phyloP scores from a whole-genome alignment of 139 green algal genomes.

The Astrephomene gubernaculifera region DNA sequence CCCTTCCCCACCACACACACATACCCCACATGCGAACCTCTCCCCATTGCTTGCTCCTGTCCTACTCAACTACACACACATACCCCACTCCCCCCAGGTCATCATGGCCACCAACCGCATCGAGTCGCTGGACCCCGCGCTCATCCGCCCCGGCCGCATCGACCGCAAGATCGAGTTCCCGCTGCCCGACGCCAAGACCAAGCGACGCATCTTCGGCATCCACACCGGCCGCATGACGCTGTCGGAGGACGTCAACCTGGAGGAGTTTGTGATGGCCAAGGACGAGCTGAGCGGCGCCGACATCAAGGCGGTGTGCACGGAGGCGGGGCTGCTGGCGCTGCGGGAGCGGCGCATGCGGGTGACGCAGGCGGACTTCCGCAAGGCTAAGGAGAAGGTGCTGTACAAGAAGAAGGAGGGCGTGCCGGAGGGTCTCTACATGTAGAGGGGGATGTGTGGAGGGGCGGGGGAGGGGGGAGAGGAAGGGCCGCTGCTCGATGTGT shows the following conservation, averaged over 20 bases:
- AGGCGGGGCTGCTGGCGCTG: conserved; percentile 97
- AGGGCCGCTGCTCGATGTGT: too few species aligned
- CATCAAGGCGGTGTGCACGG: conserved; percentile 99
- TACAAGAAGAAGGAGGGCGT: conserved; percentile 99
- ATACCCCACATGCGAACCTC: too few species aligned
- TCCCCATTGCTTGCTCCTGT: too few species aligned
- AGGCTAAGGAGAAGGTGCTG: conserved; percentile 97
- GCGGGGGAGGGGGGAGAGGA: background rate
- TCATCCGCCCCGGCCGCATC: conserved; percentile 96
- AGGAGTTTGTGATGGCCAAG: conserved; percentile 96
- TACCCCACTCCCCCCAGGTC: conserved; percentile 67
- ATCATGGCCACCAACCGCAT: conserved; percentile 99
- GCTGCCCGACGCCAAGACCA: conserved; percentile 98
- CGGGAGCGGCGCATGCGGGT: conserved; percentile 96
- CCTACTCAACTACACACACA: background rate
- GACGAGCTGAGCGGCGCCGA: conserved; percentile 98
- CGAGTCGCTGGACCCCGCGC: conserved; percentile 95
- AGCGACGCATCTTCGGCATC: conserved; percentile 98
- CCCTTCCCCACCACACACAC: too few species aligned
- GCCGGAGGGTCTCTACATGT: conserved; percentile 99
- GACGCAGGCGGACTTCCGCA: conserved; percentile 89
- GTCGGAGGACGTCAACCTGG: conserved; percentile 96
- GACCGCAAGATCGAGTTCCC: conserved; percentile 99
- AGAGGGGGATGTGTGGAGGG: background rate
- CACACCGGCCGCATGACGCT: conserved; percentile 93